These are phyloP conservation scores for Zygoascus flipseniorum DNA, from an alignment of 805 yeast species.

Conservation along the genomic window DNA sequence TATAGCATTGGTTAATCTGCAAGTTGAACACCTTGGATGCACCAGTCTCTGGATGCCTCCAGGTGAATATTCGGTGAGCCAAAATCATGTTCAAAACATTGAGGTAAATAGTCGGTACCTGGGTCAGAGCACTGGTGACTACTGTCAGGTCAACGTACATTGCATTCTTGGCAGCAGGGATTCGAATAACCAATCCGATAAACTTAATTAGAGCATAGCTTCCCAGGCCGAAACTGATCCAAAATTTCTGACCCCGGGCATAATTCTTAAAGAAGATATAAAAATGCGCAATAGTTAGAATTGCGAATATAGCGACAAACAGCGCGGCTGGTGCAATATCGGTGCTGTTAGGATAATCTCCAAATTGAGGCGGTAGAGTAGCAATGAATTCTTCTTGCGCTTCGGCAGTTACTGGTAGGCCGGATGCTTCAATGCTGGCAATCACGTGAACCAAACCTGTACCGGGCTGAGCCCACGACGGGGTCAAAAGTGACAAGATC, in stretches of 20 bases:
- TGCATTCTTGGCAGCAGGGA: conserved; percentile 51
- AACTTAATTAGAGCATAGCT: conserved; percentile 45
- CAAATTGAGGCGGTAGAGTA: conserved; percentile 38
- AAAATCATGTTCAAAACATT: conserved; percentile 54
- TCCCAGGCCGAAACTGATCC: conserved; percentile 45
- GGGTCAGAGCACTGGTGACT: conserved; percentile 45
- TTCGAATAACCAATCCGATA: conserved; percentile 52
- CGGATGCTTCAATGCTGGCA: conserved; percentile 10
- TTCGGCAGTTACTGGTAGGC: conserved; percentile 10
- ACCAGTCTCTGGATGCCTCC: conserved; percentile 72
- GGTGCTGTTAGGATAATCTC: conserved; percentile 45
- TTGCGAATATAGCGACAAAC: conserved; percentile 44
- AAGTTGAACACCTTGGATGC: conserved; percentile 40
- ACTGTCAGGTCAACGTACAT: conserved; percentile 43
- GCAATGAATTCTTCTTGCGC: conserved; percentile 14
- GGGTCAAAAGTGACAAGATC: conserved; percentile 9
- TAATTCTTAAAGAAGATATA: conserved; percentile 40
- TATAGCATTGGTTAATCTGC: conserved; percentile 42
- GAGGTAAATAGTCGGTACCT: conserved; percentile 48
- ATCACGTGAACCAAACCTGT: conserved; percentile 23
- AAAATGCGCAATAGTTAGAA: conserved; percentile 41
- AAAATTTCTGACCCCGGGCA: conserved; percentile 52
- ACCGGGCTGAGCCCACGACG: conserved; percentile 16
- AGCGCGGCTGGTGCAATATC: conserved; percentile 57
- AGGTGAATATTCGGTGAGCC: conserved; percentile 66